Evolutionary conservation across 2,329 filamentous ascomycete genomes (phyloP).

Genomic region (Phaeosphaeriaceae sp.): DNA sequence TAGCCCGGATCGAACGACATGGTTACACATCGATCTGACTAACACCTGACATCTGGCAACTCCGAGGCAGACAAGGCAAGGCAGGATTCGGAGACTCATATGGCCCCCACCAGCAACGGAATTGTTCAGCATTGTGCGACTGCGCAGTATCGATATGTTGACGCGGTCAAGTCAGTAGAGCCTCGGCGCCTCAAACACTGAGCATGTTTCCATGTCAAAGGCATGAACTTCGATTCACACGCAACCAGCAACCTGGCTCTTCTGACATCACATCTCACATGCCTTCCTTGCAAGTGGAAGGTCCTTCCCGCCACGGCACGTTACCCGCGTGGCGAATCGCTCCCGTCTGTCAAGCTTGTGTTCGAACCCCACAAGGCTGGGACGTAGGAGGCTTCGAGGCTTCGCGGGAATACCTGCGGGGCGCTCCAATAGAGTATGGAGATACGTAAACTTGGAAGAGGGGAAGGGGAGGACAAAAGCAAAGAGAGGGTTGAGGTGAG

Average conservation of each 20-base stretch:
- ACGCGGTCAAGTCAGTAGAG: neutral
- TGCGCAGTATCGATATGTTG: no score
- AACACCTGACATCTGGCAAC: neutral
- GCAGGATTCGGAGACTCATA: neutral
- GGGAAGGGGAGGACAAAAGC: neutral
- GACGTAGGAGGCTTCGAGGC: neutral
- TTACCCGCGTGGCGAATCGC: neutral
- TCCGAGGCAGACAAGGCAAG: neutral
- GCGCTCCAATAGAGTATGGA: neutral
- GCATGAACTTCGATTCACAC: neutral
- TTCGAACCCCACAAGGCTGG: neutral
- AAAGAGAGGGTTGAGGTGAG: neutral
- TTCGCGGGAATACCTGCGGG: neutral
- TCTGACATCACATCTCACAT: neutral
- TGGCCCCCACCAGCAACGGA: neutral
- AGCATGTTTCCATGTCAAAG: neutral
- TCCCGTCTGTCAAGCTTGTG: no score
- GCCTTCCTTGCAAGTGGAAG: neutral
- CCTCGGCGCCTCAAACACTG: neutral
- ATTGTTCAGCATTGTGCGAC: neutral
- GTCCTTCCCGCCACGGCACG: neutral
- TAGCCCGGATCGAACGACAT: neutral
- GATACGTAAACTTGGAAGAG: neutral
- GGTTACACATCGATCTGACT: neutral
- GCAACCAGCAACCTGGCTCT: neutral